These are phyloP conservation scores for Gossypium arboreum DNA, from an alignment of 345 rosid species.

Conservation along the genomic window DNA sequence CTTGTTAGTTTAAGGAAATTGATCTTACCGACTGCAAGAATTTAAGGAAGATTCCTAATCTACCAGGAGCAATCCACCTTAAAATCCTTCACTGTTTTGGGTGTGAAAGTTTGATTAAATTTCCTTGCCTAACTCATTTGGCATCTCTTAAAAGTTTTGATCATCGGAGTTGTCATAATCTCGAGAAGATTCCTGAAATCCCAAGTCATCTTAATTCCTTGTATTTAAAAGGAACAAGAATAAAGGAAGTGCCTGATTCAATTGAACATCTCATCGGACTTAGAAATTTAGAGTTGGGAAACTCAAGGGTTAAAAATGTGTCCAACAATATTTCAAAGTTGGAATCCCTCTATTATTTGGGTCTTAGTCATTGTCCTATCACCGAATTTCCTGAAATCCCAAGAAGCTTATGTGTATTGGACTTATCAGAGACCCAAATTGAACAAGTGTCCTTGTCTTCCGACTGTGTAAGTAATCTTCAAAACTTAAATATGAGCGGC, in stretches of 20 bases:
- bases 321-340: background rate
- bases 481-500: too few species aligned
- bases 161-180: rapidly evolving
- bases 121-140: too few species aligned
- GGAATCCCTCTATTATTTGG: background rate
- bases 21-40: background rate
- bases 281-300: rapidly evolving
- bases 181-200: background rate
- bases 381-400: too few species aligned
- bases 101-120: background rate
- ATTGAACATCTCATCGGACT: too few species aligned
- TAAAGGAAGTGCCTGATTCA: background rate
- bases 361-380: background rate
- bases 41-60: slow-evolving; percentile 9
- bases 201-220: background rate
- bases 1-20: too few species aligned
- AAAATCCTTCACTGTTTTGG: rapidly evolving
- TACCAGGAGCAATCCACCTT: slow-evolving; percentile 1
- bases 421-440: too few species aligned
- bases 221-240: background rate
- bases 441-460: too few species aligned
- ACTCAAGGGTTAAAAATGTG: too few species aligned
- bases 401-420: too few species aligned
- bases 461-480: too few species aligned
- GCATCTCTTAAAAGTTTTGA: too few species aligned